Base-by-base conservation (phyloP, 1,284 basidiomycete species). In the Bjerkandera adusta region DNA sequence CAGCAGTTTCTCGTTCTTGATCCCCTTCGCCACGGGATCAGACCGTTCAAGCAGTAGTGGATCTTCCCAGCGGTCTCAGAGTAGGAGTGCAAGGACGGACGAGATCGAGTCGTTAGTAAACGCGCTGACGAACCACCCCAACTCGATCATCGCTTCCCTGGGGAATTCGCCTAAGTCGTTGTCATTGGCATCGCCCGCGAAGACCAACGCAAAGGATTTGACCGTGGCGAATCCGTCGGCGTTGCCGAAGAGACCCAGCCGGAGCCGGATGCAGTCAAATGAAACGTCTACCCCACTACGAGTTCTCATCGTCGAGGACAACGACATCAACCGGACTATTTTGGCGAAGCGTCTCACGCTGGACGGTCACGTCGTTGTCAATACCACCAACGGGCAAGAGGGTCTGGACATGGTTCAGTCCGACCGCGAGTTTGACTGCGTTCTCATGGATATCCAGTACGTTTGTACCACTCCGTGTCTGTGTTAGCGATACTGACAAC, bases 371-470 rank as follows among this genome's bases (percentile, higher is more conserved):
- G 69, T 61, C 10, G 83, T 90, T 2, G 69, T 83, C 20, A 77
- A 78, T 37, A 83, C 83, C 0, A 83, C 79, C 3, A 90, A 92
- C 56, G 89, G 90, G 4, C 86, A 88, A 64, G 87, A 92, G 60
- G 84, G 81, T 0, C 69, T 90, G 2, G 81, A 87, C 35, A 71
- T 72, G 48, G 69, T 92, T 25, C 62, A 74, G 46, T 57, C 63
- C 0, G 86, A 92, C 60, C 70, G 73, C 26, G 72, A 79, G 13
- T 88, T 87, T 50, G 89, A 94, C 61, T 79, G 76, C 39, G 72
- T 92, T 15, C 69, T 94, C 45, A 92, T 92, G 90, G 89, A 92
- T 63, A 82, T 92, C 26, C 87, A 90, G 85, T 87, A 53, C 52
- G 82, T 71, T 10, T n/a, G n/a, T n/a, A 8, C 12, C 5, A 34